Evolutionary conservation across 148 eudicot species (phyloP).

Genomic region (Agrostemma githago): DNA sequence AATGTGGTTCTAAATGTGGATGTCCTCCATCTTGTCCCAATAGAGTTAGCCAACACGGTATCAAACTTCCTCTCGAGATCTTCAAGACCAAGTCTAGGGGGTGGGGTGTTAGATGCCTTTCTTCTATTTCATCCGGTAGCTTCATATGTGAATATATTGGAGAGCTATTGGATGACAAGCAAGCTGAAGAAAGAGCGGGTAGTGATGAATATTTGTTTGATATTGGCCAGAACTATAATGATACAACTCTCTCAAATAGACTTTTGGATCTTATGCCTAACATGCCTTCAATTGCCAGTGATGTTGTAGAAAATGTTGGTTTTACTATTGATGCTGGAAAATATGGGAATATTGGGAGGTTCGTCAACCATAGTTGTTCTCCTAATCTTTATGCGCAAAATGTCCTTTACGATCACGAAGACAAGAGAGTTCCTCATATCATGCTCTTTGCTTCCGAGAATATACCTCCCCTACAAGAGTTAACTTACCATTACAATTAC

Average conservation of each 20-base stretch:
- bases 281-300: constrained; percentile 19
- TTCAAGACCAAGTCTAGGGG: constrained; percentile 82
- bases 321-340: constrained; percentile 77
- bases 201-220: constrained; percentile 85
- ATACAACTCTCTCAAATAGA: constrained; percentile 36
- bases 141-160: constrained; percentile 94
- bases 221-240: constrained; percentile 70
- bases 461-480: constrained; percentile 82
- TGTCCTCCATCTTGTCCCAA: constrained; percentile 80
- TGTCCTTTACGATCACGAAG: constrained; percentile 79
- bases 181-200: constrained; percentile 70
- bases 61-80: constrained; percentile 66
- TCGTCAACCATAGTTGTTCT: constrained; percentile 84
- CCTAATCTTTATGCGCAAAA: constrained; percentile 93
- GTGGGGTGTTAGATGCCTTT: constrained; percentile 83
- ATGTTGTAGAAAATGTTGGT: constrained; percentile 43
- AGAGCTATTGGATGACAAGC: constrained; percentile 77
- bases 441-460: constrained; percentile 91
- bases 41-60: constrained; percentile 80
- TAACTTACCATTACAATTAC: constrained; percentile 82
- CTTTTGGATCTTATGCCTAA: constrained; percentile 33
- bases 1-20: constrained; percentile 81
- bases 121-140: constrained; percentile 76
- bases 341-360: constrained; percentile 75
- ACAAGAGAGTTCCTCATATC: constrained; percentile 75